Conservation (phyloP, 1,284 basidiomycete genomes). For the Stygiomarasmius scandens region DNA sequence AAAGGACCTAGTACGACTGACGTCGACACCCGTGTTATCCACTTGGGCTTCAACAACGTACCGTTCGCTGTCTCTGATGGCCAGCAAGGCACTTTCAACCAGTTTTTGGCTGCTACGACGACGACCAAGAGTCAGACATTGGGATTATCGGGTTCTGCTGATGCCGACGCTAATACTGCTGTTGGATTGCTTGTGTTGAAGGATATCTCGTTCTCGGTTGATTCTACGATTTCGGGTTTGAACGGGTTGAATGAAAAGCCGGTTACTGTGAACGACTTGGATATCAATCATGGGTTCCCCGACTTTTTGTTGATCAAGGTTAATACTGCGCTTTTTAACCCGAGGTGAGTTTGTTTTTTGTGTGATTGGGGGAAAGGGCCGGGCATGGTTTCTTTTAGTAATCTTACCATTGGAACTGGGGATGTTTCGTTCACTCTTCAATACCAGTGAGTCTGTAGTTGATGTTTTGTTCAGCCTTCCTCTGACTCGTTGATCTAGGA, state of each 20-base stretch:
- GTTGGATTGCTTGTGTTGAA: constrained; percentile 68
- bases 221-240: constrained; percentile 65
- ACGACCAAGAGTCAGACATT: constrained; percentile 52
- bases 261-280: constrained; percentile 60
- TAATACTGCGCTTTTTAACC: constrained; percentile 61
- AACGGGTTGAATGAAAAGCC: constrained; percentile 69
- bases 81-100: constrained; percentile 58
- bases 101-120: constrained; percentile 72
- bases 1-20: constrained; percentile 65
- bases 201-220: constrained; percentile 66
- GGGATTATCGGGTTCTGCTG: constrained; percentile 59
- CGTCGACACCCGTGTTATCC: constrained; percentile 62
- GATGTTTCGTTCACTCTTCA: constrained; percentile 65
- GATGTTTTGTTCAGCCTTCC: neutral
- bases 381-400: constrained; percentile 40
- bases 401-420: constrained; percentile 71
- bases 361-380: neutral
- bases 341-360: constrained; percentile 50
- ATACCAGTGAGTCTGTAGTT: constrained; percentile 51
- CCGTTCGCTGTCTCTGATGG: constrained; percentile 61
- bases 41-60: constrained; percentile 62
- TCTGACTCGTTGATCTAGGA: constrained; percentile 31
- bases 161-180: constrained; percentile 67
- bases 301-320: constrained; percentile 74
- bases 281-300: constrained; percentile 72